A percentile compares a stretch with the other conserved stretches of the same genome.
phyloP scores from a whole-genome alignment of 306 rosid genomes.

The Glycine tomentella region DNA sequence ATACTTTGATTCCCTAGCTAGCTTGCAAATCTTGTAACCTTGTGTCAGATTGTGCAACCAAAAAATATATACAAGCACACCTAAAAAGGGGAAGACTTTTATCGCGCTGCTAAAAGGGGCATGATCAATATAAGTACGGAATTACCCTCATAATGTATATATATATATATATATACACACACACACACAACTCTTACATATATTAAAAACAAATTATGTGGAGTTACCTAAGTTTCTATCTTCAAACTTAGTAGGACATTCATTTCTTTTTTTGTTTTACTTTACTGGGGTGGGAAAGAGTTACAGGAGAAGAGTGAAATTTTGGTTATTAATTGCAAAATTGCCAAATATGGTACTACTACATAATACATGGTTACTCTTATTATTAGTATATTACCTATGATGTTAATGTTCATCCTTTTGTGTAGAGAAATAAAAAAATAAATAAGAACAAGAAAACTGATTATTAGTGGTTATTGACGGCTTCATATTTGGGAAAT shows the following conservation, averaged over 20 bases:
- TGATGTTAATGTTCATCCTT: constrained; percentile 14
- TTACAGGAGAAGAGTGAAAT: not conserved
- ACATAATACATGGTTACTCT: not conserved
- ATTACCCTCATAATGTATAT: not conserved
- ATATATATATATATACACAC: too few relatives aligned
- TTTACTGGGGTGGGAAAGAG: not conserved
- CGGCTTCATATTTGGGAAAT: constrained; percentile 41
- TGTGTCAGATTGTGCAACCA: constrained; percentile 40
- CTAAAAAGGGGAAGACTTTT: constrained; percentile 13
- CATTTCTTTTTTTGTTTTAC: not conserved
- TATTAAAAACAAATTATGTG: not conserved
- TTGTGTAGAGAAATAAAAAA: not conserved
- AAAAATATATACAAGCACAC: not conserved
- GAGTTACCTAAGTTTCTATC: not conserved
- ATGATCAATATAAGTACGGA: constrained; percentile 32
- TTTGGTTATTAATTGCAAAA: constrained; percentile 14
- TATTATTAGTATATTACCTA: not conserved
- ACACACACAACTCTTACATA: too few relatives aligned
- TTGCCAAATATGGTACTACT: constrained; percentile 30
- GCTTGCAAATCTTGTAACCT: constrained; percentile 20
- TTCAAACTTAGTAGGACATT: not conserved
- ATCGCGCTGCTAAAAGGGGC: not conserved
- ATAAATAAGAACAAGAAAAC: not conserved
- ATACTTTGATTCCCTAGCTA: constrained; percentile 41
- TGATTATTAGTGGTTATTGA: constrained; percentile 31